These are phyloP conservation scores for Coemansia sp. DNA, from an alignment of 192 early-diverging fungal genomes.

Conservation along the genomic window DNA sequence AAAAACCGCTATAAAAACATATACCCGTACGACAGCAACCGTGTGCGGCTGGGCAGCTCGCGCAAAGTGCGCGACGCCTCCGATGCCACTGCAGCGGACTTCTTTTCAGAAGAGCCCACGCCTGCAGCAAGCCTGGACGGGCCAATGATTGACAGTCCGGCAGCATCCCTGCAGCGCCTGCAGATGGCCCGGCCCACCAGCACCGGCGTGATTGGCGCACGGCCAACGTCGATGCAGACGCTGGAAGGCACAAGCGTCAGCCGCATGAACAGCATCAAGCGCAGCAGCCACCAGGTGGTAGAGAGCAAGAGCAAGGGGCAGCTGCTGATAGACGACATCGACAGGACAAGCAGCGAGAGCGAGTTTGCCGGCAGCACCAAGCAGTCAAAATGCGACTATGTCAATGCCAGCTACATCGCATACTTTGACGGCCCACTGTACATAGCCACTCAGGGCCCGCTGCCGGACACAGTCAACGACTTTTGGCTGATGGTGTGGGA, in stretches of 20 bases:
- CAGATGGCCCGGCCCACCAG: constrained; percentile 15
- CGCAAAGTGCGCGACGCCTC: constrained; percentile 14
- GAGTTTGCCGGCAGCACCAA: neutral
- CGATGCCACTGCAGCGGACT: neutral
- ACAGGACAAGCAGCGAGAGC: constrained; percentile 8
- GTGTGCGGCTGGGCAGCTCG: constrained; percentile 51
- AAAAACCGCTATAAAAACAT: constrained; percentile 87
- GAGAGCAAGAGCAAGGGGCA: constrained; percentile 43
- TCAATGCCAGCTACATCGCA: constrained; percentile 79
- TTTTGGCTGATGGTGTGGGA: constrained; percentile 95
- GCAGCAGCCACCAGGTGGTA: constrained; percentile 13
- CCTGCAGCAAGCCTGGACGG: neutral
- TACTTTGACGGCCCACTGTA: constrained; percentile 59
- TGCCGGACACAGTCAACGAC: constrained; percentile 67
- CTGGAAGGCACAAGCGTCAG: neutral
- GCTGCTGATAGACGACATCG: constrained; percentile 40
- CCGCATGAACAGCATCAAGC: neutral
- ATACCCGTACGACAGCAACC: constrained; percentile 72
- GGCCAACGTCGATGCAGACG: constrained; percentile 1
- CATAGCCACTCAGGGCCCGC: constrained; percentile 88
- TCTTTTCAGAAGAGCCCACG: neutral
- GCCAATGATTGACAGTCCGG: neutral
- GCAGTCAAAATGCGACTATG: constrained; percentile 59
- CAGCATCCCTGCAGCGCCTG: constrained; percentile 1
- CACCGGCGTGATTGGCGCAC: constrained; percentile 6